Conservation (phyloP, 257 asterid species). For the Petunia axillaris region DNA sequence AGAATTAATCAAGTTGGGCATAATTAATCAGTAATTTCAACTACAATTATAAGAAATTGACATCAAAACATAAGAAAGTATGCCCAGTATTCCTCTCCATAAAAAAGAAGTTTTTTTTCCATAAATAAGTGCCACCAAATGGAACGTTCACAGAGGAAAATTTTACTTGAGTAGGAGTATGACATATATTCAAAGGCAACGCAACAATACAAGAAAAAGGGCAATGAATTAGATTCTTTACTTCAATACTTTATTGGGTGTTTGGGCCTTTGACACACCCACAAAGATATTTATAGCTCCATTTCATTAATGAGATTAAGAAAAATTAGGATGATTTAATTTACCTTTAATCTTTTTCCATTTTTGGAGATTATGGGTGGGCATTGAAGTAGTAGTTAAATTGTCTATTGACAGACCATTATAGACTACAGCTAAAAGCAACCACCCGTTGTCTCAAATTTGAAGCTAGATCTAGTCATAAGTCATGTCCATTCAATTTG, state of each 20-base stretch:
- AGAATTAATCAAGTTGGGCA: no score
- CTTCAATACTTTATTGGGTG: not conserved
- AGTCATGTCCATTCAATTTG: not conserved
- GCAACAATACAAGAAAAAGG: not conserved
- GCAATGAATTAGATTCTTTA: not conserved
- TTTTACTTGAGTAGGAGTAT: not conserved
- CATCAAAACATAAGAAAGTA: no score
- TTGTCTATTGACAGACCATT: no score
- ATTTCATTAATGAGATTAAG: not conserved
- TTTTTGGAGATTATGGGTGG: no score
- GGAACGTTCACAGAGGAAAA: not conserved
- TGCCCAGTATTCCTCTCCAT: no score
- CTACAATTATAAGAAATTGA: no score
- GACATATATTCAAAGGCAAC: not conserved
- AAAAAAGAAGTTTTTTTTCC: not conserved
- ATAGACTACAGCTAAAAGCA: not conserved
- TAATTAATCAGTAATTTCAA: no score
- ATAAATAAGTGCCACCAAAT: not conserved
- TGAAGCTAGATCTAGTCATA: not conserved
- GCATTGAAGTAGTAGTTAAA: no score
- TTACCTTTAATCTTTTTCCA: no score
- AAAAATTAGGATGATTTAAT: not conserved
- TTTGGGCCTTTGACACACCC: constrained; percentile 22
- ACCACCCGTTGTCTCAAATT: not conserved
- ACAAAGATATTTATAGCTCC: not conserved